Conservation (phyloP, 2,329 filamentous ascomycete species). For the Xylaria sp. region DNA sequence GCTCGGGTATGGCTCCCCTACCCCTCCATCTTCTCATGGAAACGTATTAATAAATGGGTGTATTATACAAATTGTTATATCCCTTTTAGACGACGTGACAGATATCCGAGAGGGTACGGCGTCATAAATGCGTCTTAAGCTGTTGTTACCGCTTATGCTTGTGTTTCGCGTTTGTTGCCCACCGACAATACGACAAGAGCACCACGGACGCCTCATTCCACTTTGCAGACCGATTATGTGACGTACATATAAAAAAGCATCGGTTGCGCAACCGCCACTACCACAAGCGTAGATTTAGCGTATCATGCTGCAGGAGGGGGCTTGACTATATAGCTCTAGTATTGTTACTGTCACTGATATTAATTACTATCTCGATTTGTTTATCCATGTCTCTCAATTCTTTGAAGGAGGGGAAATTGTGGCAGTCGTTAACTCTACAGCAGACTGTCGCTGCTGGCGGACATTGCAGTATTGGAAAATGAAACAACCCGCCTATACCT, state of each 20-base stretch:
- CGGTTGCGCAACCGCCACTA: neutral
- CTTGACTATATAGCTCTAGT: no score
- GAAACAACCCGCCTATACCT: conserved; percentile 15
- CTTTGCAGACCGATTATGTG: neutral
- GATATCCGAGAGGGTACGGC: conserved; percentile 17
- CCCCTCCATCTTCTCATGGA: neutral
- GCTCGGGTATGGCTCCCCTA: no score
- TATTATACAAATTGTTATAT: neutral
- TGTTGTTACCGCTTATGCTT: neutral
- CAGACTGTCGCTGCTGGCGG: conserved; percentile 14
- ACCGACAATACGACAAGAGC: neutral
- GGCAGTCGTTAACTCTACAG: conserved; percentile 11
- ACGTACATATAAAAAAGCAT: neutral
- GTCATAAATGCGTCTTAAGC: neutral
- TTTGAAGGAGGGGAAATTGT: neutral
- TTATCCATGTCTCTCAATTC: neutral
- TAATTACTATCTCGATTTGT: neutral
- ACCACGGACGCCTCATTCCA: neutral
- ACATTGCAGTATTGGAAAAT: conserved; percentile 25
- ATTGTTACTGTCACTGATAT: no score
- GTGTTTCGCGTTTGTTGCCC: no score
- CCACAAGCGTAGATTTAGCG: neutral
- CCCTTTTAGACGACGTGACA: conserved; percentile 5
- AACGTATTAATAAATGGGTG: neutral
- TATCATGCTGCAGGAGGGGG: neutral